Conservation (phyloP, 1,284 basidiomycete species). For the Flammula alnicola region DNA sequence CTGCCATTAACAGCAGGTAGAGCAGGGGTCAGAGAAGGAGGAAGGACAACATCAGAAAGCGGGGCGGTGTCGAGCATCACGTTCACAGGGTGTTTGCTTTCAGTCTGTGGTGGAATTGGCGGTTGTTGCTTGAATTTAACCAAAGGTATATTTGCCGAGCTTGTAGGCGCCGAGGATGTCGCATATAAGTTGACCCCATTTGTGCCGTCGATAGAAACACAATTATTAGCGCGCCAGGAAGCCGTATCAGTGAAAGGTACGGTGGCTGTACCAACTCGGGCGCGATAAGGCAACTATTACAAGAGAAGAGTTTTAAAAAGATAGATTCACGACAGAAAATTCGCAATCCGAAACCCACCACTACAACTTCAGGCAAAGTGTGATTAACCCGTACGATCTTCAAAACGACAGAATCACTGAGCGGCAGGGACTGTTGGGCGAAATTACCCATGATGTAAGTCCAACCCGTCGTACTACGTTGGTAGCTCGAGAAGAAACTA, state of each 20-base stretch:
- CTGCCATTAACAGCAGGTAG: conserved; percentile 47
- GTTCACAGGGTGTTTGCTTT: conserved; percentile 49
- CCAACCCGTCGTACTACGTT: conserved; percentile 47
- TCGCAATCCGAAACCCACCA: conserved; percentile 34
- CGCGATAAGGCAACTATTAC: conserved; percentile 59
- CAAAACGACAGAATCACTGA: conserved; percentile 54
- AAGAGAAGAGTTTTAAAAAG: not conserved
- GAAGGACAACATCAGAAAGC: conserved; percentile 53
- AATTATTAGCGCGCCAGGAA: conserved; percentile 58
- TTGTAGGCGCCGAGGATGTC: conserved; percentile 20
- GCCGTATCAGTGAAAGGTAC: conserved; percentile 53
- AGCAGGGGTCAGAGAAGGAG: conserved; percentile 48
- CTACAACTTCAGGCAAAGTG: conserved; percentile 44
- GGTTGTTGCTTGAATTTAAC: conserved; percentile 54
- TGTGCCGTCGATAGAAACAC: conserved; percentile 50
- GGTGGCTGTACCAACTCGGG: conserved; percentile 49
- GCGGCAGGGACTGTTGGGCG: conserved; percentile 59
- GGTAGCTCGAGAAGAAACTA: conserved; percentile 52
- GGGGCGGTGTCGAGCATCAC: conserved; percentile 54
- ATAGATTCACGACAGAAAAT: not conserved
- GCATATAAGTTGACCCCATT: conserved; percentile 54
- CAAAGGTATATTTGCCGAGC: conserved; percentile 26
- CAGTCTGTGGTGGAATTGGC: conserved; percentile 35
- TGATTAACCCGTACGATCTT: conserved; percentile 50
- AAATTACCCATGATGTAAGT: conserved; percentile 66